phyloP scores from a whole-genome alignment of 768 basidiomycete species.

The Agrocybe praecox region DNA sequence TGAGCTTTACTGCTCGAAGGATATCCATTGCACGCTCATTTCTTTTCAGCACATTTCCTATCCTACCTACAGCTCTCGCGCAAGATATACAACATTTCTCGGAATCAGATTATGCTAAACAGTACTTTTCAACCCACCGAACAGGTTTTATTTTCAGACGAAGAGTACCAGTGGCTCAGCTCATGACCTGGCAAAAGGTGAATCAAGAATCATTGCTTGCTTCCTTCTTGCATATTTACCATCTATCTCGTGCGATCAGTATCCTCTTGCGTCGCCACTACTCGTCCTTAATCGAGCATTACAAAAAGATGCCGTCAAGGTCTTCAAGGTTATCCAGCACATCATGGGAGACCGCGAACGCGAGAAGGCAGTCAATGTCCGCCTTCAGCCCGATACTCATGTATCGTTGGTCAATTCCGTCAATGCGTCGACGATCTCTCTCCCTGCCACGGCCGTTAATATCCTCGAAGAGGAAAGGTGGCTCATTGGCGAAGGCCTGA shows the following conservation, averaged over 20 bases:
- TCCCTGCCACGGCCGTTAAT: constrained; percentile 35
- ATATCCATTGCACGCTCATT: constrained; percentile 6
- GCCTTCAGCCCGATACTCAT: constrained; percentile 44
- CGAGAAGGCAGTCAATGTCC: constrained; percentile 58
- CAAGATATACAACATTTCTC: constrained; percentile 88
- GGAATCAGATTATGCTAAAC: constrained; percentile 81
- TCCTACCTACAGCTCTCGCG: constrained; percentile 78
- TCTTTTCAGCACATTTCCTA: constrained; percentile 64
- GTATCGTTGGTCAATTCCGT: constrained; percentile 45
- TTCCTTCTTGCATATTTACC: background rate
- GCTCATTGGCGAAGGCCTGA: constrained; percentile 79
- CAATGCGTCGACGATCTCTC: constrained; percentile 48
- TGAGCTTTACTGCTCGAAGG: constrained; percentile 33
- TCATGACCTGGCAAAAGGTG: constrained; percentile 94
- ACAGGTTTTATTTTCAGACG: constrained; percentile 86
- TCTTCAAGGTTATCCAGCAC: constrained; percentile 89
- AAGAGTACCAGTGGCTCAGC: constrained; percentile 77
- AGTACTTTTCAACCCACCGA: constrained; percentile 90
- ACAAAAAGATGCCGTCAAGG: constrained; percentile 76
- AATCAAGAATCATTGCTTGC: background rate
- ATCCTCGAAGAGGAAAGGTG: constrained; percentile 86
- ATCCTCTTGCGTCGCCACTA: constrained; percentile 72
- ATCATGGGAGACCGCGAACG: constrained; percentile 93
- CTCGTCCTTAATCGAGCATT: constrained; percentile 68
- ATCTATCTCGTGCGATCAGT: constrained; percentile 30